Conservation (phyloP, 768 basidiomycete genomes). For the Phanerodontia chrysosporium region DNA sequence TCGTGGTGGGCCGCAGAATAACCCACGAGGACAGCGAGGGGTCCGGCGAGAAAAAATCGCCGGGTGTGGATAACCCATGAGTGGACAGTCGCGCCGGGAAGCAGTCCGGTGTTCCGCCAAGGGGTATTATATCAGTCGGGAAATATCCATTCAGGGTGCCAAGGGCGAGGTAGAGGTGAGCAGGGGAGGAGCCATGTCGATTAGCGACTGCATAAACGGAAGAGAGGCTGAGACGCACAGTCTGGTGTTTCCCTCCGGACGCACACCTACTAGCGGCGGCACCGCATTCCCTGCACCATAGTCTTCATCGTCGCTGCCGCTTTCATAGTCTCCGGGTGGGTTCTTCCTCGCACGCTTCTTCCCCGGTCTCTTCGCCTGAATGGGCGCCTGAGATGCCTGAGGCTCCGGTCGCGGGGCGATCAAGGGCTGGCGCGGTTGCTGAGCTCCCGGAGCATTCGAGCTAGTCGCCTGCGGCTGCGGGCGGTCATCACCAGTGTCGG, state of each 20-base stretch:
- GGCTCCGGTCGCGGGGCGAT: background rate
- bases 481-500: background rate
- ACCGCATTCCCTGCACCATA: background rate
- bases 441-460: background rate
- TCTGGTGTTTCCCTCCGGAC: constrained; percentile 8
- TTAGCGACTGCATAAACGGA: too few relatives aligned
- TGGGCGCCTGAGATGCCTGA: background rate
- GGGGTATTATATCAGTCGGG: background rate
- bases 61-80: background rate
- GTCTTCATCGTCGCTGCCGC: constrained; percentile 13
- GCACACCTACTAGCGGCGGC: constrained; percentile 11
- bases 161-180: background rate
- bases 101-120: constrained; percentile 9
- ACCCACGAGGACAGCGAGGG: background rate
- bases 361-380: background rate
- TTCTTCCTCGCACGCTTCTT: constrained; percentile 4
- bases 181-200: background rate
- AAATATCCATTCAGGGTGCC: background rate
- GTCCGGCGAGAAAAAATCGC: constrained; percentile 2
- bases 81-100: constrained; percentile 2
- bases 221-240: too few relatives aligned
- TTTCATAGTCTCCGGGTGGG: background rate
- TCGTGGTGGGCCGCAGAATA: background rate
- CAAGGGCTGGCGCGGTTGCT: too few relatives aligned
- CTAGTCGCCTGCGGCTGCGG: background rate